These are phyloP conservation scores for Paragyromitra xinjiangensis DNA, from an alignment of 495 filamentous ascomycete species.

Conservation along the genomic window DNA sequence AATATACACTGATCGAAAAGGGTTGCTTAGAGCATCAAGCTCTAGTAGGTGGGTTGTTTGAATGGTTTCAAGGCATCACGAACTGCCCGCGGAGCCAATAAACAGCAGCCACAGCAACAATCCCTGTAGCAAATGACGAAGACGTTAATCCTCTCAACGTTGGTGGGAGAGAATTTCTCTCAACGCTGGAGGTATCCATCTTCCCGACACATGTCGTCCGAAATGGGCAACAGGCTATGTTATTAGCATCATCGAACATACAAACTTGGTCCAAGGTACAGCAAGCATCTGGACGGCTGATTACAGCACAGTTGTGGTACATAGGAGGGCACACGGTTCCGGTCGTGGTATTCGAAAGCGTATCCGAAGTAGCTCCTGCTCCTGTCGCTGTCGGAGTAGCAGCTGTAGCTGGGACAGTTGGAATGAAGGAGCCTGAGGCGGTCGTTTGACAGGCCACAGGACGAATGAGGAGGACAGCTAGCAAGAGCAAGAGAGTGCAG, in stretches of 20 bases:
- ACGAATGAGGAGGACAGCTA: constrained; percentile 7
- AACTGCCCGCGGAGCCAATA: constrained; percentile 18
- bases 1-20: constrained; percentile 5
- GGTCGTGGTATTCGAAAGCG: neutral
- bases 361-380: neutral
- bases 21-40: neutral
- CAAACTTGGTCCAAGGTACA: constrained; percentile 53
- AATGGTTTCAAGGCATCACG: neutral
- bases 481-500: constrained; percentile 12
- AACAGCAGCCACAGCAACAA: constrained; percentile 9
- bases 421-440: constrained; percentile 20
- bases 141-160: constrained; percentile 6
- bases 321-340: constrained; percentile 24
- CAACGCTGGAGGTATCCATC: constrained; percentile 5
- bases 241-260: constrained; percentile 35
- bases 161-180: neutral
- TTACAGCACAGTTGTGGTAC: constrained; percentile 45
- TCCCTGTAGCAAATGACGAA: neutral
- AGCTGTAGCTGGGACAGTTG: constrained; percentile 42
- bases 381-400: constrained; percentile 2
- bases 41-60: neutral
- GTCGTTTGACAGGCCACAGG: constrained; percentile 20
- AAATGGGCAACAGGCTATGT: constrained; percentile 49
- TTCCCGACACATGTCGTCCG: constrained; percentile 46
- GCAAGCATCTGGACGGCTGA: constrained; percentile 46